Evolutionary conservation across 1,284 basidiomycete genomes (phyloP), one percentile per base, ranked within the genome.

Genomic region (Apiotrichum montevideense): DNA sequence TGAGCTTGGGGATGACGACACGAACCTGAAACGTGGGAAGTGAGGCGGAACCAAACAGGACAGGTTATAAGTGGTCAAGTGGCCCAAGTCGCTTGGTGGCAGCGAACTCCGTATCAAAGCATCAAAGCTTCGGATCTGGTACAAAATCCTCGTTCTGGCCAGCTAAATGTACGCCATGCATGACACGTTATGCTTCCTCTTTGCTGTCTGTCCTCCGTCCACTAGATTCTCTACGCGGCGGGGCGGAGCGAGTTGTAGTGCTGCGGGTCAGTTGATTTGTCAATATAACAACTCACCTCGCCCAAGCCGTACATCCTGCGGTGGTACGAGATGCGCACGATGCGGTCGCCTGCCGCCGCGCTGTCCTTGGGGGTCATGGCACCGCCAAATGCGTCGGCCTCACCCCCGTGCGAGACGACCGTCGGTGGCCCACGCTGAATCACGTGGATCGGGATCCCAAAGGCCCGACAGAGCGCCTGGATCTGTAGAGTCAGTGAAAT

Each of bases 241-340:
- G 85, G 86, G 51, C 86, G 78, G 51, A 92, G 72, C 9, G 89
- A 92, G 71, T 93, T 93, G 72, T 93, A 93, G 72, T 93, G 90
- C 90, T 92, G 68, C 21, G 21, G 21, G 21, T 21, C 21, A 21
- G 21, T 21, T 21, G 21, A 21, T 21, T 39, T 44, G 44, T 37
- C 52, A 47, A 13, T 49, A 14, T 40, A 37, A 6, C 32, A 15
- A 77, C 86, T 68, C 57, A 91, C 91, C 84, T 96, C 92, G 67
- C 92, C 92, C 4, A 96, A 81, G 2, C 92, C 93, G 75, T 94
- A 96, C 85, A 93, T 87, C 66, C 85, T 82, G 58, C 89, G 82
- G 73, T 96, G 93, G 74, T 93, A 96, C 67, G 90, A 94, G 66
- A 95, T 88, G 56, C 86, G 81, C 8, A 86, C 83, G 4, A 82